Conservation (phyloP, 2,329 filamentous ascomycete genomes). For the Phaeosphaeriaceae sp. region DNA sequence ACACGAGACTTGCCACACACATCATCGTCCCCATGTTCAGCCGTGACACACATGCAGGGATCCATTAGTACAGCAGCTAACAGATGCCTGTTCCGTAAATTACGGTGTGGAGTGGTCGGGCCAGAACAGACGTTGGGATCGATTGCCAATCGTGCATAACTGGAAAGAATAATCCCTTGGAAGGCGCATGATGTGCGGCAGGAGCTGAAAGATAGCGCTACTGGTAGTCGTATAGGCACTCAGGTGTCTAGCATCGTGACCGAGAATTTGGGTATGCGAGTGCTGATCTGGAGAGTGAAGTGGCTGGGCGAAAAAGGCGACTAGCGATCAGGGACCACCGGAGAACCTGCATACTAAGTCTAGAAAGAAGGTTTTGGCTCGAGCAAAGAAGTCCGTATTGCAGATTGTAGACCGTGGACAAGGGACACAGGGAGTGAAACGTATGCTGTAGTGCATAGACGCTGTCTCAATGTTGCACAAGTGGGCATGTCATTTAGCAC, state of each 20-base stretch:
- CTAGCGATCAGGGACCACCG: too few species aligned
- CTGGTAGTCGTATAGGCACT: background rate
- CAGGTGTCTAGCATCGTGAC: background rate
- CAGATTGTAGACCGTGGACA: background rate
- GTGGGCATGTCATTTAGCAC: background rate
- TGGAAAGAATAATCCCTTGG: background rate
- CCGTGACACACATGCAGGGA: slow-evolving; percentile 1
- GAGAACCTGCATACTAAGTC: too few species aligned
- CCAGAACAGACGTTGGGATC: slow-evolving; percentile 3
- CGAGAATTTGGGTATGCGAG: background rate
- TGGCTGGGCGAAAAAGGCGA: background rate
- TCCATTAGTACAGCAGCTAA: background rate
- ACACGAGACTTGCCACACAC: slow-evolving; percentile 1
- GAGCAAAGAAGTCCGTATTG: too few species aligned
- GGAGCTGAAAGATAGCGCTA: background rate
- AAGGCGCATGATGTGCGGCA: background rate
- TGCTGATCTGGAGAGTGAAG: too few species aligned
- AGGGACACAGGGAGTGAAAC: background rate
- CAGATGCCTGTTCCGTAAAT: slow-evolving; percentile 9
- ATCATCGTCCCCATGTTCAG: slow-evolving; percentile 7
- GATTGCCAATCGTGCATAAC: background rate
- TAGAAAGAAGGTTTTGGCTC: too few species aligned
- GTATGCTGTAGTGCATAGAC: background rate
- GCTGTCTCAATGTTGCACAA: background rate
- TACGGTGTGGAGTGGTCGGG: slow-evolving; percentile 8